Conservation (phyloP, 1,139 yeast species). For the Scheffersomyces segobiensis region DNA sequence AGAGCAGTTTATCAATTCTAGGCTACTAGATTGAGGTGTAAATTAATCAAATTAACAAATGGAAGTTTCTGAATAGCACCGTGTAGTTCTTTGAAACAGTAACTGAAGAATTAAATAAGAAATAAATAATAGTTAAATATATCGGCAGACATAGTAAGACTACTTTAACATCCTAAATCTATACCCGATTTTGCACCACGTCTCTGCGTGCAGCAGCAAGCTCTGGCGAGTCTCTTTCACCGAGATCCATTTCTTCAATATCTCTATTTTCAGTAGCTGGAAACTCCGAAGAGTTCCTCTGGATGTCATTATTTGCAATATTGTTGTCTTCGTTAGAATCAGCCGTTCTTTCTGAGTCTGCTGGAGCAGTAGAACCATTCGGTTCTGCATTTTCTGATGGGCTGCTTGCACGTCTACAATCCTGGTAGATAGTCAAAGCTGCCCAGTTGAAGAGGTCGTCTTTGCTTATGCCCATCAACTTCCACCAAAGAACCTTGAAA, state of each 20-base stretch:
- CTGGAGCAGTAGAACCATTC: not conserved
- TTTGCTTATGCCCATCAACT: constrained; percentile 52
- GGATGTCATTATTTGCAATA: not conserved
- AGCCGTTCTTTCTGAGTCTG: not conserved
- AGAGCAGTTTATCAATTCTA: not conserved
- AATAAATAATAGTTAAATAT: not conserved
- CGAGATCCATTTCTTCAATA: not conserved
- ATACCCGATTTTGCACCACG: not conserved
- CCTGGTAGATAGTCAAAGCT: constrained; percentile 41
- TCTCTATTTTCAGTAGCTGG: not conserved
- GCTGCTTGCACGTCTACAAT: constrained; percentile 7
- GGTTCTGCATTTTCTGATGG: not conserved
- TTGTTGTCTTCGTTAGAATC: constrained; percentile 3
- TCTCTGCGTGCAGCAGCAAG: not conserved
- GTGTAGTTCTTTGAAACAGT: not conserved
- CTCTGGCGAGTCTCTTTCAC: not conserved
- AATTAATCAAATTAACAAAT: not conserved
- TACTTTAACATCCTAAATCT: not conserved
- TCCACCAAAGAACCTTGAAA: constrained; percentile 49
- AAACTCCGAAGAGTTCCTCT: not conserved
- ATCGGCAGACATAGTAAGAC: not conserved
- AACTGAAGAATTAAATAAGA: not conserved
- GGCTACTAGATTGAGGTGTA: not conserved
- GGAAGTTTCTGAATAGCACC: not conserved
- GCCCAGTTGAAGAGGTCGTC: constrained; percentile 53